These are phyloP conservation scores for Aureobasidium sp. DNA, from an alignment of 2,329 filamentous ascomycete species.

Conservation along the genomic window DNA sequence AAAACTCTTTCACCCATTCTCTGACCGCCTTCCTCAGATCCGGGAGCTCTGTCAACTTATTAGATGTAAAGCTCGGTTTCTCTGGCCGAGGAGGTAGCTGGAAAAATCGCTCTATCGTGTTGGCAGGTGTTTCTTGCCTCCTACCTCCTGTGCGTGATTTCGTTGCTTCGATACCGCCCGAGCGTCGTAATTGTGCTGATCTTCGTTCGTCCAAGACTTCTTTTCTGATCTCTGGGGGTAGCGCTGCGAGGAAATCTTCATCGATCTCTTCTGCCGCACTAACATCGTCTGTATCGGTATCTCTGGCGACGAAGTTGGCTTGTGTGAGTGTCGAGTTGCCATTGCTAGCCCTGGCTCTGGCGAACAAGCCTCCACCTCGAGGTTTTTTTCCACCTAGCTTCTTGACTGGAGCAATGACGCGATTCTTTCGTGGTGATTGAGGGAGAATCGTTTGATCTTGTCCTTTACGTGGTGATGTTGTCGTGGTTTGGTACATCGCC, in stretches of 20 bases:
- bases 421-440: conserved; percentile 51
- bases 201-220: conserved; percentile 74
- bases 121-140: conserved; percentile 19
- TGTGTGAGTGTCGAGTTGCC: conserved; percentile 59
- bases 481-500: conserved; percentile 52
- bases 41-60: conserved; percentile 45
- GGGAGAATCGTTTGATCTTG: conserved; percentile 31
- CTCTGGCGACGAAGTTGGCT: conserved; percentile 58
- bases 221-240: conserved; percentile 70
- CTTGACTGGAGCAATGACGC: conserved; percentile 43
- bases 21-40: conserved; percentile 69
- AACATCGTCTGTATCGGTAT: conserved; percentile 27
- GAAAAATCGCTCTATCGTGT: conserved; percentile 32
- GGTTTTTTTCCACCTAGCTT: conserved; percentile 58
- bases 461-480: conserved; percentile 25
- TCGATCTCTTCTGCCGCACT: conserved; percentile 49
- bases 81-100: conserved; percentile 43
- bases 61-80: conserved; percentile 56
- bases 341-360: conserved; percentile 43
- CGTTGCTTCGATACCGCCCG: conserved; percentile 29
- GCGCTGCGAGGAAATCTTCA: conserved; percentile 67
- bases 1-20: conserved; percentile 69
- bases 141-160: not conserved
- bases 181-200: conserved; percentile 51
- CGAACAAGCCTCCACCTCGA: conserved; percentile 41